Base-by-base conservation (phyloP, 805 yeast genomes). In the Saccharomycopsis amapae region DNA sequence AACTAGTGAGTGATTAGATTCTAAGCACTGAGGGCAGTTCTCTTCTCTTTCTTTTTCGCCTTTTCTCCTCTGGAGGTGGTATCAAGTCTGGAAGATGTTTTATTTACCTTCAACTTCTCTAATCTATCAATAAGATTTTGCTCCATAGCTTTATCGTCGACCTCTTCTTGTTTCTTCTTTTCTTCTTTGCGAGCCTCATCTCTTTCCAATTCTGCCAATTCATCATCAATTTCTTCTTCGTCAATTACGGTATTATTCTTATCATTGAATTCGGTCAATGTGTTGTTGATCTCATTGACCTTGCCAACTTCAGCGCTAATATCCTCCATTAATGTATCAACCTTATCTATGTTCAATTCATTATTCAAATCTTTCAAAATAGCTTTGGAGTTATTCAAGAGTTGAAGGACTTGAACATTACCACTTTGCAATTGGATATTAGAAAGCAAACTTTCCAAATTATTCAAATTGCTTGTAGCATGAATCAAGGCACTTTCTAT, bases 191-290 rank as follows among this genome's bases (percentile, higher is more conserved):
- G 42, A 25, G 44, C 44, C 36, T 44, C 50, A 23, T 31, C 30
- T 15, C 26, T 45, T 40, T 50, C 44, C 25, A 39, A 32, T 35
- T 22, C 41, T 6, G 20, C 33, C 13, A 42, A 46, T 20, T 58
- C 59, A n/a, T 52, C 50, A 23, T 53, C 58, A n/a, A 52, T 52
- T 33, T 53, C 60, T 24, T 46, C 49, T 20, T 59, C 61, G 4
- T 55, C 53, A 18, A 49, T 53, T 36, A 54, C 53, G 5, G 51
- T 59, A 38, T 59, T 59, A 19, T 54, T 40, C 2, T 5, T 23
- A 19, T 31, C 37, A 36, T 44, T 43, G 24, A 47, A 43, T 24
- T 36, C 34, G 6, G 42, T 13, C 37, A 47, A 41, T 9, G 38
- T 41, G 13, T 46, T 44, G 30, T 45, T 48, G 18, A 51, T 31